phyloP scores from a whole-genome alignment of 805 yeast genomes.

The Wickerhamomyces pijperi region DNA sequence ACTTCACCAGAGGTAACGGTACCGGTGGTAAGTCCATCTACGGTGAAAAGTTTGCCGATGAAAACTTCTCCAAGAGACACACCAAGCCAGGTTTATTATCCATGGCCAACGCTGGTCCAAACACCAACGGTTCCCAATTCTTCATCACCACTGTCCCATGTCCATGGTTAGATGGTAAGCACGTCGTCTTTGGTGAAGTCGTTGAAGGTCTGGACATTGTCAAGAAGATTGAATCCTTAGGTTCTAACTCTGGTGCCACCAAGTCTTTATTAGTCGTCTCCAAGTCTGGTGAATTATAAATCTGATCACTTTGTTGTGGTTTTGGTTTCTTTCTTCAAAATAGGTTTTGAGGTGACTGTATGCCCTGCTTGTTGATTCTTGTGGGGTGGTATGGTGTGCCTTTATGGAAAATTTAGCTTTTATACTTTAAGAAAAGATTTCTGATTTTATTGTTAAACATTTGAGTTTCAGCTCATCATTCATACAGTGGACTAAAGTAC shows the following conservation, averaged over 20 bases:
- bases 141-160: slow-evolving; percentile 85
- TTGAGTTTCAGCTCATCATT: no score
- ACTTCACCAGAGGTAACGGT: slow-evolving; percentile 87
- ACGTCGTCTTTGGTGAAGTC: slow-evolving; percentile 93
- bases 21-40: slow-evolving; percentile 93
- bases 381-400: background rate
- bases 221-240: slow-evolving; percentile 71
- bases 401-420: background rate
- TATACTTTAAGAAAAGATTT: background rate
- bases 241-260: slow-evolving; percentile 68
- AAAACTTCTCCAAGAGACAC: slow-evolving; percentile 67
- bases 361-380: background rate
- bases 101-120: slow-evolving; percentile 98
- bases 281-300: slow-evolving; percentile 29
- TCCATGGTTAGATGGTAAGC: slow-evolving; percentile 89
- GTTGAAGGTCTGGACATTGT: slow-evolving; percentile 76
- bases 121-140: slow-evolving; percentile 96
- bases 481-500: no score
- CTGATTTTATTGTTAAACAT: background rate
- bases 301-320: no score
- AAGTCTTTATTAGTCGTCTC: slow-evolving; percentile 55
- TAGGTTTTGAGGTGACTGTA: no score
- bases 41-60: slow-evolving; percentile 70
- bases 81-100: slow-evolving; percentile 73
- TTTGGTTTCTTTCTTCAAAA: no score